These are phyloP conservation scores for Lichina pygmaea DNA, from an alignment of 495 filamentous ascomycete species.

Conservation along the genomic window DNA sequence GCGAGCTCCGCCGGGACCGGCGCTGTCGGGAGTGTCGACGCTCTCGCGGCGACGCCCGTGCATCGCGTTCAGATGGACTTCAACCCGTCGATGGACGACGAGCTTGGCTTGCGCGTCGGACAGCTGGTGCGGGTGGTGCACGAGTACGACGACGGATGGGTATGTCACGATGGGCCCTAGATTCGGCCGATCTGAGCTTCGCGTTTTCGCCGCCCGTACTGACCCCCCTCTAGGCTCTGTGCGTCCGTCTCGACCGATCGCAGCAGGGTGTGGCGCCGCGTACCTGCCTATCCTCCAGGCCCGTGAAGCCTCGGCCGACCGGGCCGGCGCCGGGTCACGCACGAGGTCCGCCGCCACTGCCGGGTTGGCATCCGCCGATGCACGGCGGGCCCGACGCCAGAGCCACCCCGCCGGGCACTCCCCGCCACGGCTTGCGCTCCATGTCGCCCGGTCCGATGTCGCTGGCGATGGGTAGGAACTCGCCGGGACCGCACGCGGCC, in stretches of 20 bases:
- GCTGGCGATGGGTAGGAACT: neutral
- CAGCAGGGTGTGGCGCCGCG: conserved; percentile 81
- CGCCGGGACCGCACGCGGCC: neutral
- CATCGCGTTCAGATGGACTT: conserved; percentile 93
- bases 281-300: conserved; percentile 75
- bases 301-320: conserved; percentile 59
- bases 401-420: conserved; percentile 12
- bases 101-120: conserved; percentile 53
- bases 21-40: conserved; percentile 4
- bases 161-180: conserved; percentile 17
- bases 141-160: conserved; percentile 98
- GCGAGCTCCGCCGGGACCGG: neutral
- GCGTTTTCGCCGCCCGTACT: neutral
- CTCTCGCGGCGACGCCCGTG: conserved; percentile 13
- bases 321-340: conserved; percentile 9
- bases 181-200: too few species aligned
- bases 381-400: too few species aligned
- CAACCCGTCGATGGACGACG: conserved; percentile 74
- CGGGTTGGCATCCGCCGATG: conserved; percentile 13
- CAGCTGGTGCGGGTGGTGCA: conserved; percentile 69
- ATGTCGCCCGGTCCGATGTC: neutral
- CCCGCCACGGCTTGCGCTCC: conserved; percentile 7
- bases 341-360: conserved; percentile 5
- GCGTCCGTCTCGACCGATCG: conserved; percentile 68
- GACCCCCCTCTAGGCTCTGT: conserved; percentile 38